Evolutionary conservation across 2,329 filamentous ascomycete genomes (phyloP), one percentile per base, ranked within the genome.

Genomic region (Stemphylium lycopersici): DNA sequence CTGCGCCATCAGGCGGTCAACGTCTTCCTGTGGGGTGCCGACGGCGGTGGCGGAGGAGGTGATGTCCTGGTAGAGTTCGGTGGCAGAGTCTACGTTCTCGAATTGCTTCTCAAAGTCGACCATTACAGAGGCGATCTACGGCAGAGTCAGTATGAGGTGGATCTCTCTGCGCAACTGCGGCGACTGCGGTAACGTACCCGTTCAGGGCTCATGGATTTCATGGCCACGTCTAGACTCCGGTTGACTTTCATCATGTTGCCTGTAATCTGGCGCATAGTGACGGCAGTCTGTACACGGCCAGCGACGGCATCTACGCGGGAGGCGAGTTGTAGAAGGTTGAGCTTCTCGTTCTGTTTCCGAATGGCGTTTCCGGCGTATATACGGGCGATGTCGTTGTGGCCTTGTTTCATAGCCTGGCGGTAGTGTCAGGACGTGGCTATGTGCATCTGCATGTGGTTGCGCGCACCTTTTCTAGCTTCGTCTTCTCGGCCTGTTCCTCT

Each of bases 1-100:
- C 77, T 96, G 90, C 61, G 86, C 88, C 77, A 96, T 89, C 58
- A 96, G 78, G 63, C 91, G 87, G 74, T 96, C 91, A 2, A 96
- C 91, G 63, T 93, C 91, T 65, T 96, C 91, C 72, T 96, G 85
- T 77, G 79, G 90, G 78, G 79, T 93, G 74, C 81, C 90, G 72
- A 79, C 88, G 68, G 76, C 90, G 74, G 91, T 96, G 33, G 89
- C 89, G 56, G 89, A 88, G 18, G 85, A 87, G 58, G 93, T 93
- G 55, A 91, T 90, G 70, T 93, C 91, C 76, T 93, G 90, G 77
- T 95, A 95, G 77, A 93, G 91, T 63, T 87, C 79, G 7, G 79
- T 80, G 36, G 78, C 79, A 37, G 81, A 79, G 56, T 82, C 80
- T 38, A 82, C 71, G 62, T 81, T 78, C 54, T 82, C 79, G 64